These are phyloP conservation scores for Paecilomyces fulvus DNA, from an alignment of 2,329 filamentous ascomycete genomes.

Conservation along the genomic window DNA sequence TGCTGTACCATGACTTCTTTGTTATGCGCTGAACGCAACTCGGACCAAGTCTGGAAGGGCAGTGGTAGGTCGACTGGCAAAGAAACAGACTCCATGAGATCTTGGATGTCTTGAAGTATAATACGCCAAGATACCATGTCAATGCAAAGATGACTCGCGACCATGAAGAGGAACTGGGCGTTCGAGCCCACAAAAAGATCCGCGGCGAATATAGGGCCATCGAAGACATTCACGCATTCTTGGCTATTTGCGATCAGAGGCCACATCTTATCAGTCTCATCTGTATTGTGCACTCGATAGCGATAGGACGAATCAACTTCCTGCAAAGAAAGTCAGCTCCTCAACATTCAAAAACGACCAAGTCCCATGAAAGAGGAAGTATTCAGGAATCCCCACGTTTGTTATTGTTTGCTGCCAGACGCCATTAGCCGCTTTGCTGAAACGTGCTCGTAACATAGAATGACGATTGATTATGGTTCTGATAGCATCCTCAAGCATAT, in stretches of 20 bases:
- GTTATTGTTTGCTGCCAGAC: slow-evolving; percentile 20
- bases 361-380: slow-evolving; percentile 3
- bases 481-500: slow-evolving; percentile 18
- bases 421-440: slow-evolving; percentile 12
- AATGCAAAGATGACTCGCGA: slow-evolving; percentile 20
- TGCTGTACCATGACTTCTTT: slow-evolving; percentile 9
- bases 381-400: slow-evolving; percentile 11
- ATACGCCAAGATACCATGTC: slow-evolving; percentile 29
- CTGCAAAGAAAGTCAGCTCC: slow-evolving; percentile 8
- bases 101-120: slow-evolving; percentile 28
- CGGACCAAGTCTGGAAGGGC: slow-evolving; percentile 32
- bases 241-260: slow-evolving; percentile 22
- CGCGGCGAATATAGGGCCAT: slow-evolving; percentile 29
- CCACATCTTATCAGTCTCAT: slow-evolving; percentile 15
- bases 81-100: slow-evolving; percentile 23
- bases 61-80: slow-evolving; percentile 25
- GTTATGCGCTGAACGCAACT: slow-evolving; percentile 21
- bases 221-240: slow-evolving; percentile 21
- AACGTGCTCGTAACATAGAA: slow-evolving; percentile 26
- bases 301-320: slow-evolving; percentile 24
- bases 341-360: background rate
- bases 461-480: slow-evolving; percentile 23
- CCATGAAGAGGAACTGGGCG: slow-evolving; percentile 22
- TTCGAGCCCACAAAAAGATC: slow-evolving; percentile 29
- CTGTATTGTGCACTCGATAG: slow-evolving; percentile 20